Evolutionary conservation across 176 grass and related monocot species (phyloP).

Genomic region (Carex cristatella): DNA sequence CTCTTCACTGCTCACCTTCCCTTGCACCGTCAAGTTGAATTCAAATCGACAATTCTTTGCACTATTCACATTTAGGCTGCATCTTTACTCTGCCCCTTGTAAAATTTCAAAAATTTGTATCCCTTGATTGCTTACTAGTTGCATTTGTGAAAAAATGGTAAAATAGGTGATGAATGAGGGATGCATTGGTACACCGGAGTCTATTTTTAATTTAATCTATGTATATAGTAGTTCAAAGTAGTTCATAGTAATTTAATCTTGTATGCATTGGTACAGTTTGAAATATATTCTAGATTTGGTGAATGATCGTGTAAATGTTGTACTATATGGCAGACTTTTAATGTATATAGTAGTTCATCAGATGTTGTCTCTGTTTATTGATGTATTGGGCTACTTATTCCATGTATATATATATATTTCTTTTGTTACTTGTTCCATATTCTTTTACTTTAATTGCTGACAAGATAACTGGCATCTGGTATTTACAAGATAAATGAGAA

Average conservation of each 20-base stretch:
- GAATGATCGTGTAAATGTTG: background rate
- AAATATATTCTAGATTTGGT: conserved; percentile 7
- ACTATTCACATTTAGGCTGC: conserved; percentile 46
- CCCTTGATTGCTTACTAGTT: background rate
- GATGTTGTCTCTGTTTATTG: background rate
- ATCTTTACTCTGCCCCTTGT: background rate
- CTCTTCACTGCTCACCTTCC: conserved; percentile 46
- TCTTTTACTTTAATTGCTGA: background rate
- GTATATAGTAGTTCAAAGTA: background rate
- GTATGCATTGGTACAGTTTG: background rate
- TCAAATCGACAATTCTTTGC: conserved; percentile 56
- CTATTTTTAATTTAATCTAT: background rate
- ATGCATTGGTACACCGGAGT: background rate
- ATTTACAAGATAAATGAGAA: background rate
- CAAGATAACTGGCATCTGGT: background rate
- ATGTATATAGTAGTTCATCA: too few species aligned
- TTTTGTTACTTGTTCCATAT: background rate
- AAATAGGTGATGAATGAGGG: background rate
- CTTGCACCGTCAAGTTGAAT: conserved; percentile 39
- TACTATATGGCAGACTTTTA: background rate
- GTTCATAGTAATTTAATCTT: too few species aligned
- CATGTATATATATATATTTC: too few species aligned
- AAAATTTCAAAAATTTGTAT: background rate
- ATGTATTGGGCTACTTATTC: background rate
- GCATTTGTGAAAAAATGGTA: background rate